Conservation (phyloP, 2,329 filamentous ascomycete species). For the Aspergillus sp. region DNA sequence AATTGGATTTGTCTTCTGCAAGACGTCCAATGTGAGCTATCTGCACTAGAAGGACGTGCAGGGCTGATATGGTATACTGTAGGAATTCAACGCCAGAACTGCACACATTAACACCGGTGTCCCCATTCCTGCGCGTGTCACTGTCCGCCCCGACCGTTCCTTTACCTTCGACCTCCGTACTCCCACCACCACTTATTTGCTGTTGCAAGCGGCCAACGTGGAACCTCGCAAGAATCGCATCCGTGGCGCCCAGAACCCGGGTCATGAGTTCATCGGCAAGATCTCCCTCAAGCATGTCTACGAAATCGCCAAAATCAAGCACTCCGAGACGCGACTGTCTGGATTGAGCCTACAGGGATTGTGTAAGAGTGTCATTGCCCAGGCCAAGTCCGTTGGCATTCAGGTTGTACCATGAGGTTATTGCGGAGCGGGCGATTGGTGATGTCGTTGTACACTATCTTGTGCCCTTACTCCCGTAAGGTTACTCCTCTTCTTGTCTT, state of each 20-base stretch:
- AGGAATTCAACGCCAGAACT: constrained; percentile 98
- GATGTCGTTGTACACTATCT: constrained; percentile 15
- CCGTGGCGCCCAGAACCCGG: constrained; percentile 72
- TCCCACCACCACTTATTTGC: constrained; percentile 86
- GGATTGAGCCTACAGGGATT: constrained; percentile 70
- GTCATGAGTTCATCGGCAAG: constrained; percentile 75
- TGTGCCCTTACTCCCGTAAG: constrained; percentile 16
- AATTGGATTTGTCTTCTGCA: neutral
- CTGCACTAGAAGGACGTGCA: neutral
- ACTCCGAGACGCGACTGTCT: constrained; percentile 71
- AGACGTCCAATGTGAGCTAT: neutral
- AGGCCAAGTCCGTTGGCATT: constrained; percentile 75
- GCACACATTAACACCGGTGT: constrained; percentile 79
- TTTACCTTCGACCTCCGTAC: constrained; percentile 94
- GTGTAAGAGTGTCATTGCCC: constrained; percentile 72
- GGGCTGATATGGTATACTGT: constrained; percentile 12
- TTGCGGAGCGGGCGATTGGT: constrained; percentile 4
- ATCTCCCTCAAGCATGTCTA: constrained; percentile 94
- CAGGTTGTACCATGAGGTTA: constrained; percentile 62
- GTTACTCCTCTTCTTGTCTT: constrained; percentile 15
- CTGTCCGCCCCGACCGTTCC: constrained; percentile 86
- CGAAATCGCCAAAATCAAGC: constrained; percentile 97
- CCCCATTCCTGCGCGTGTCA: constrained; percentile 87
- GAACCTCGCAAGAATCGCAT: constrained; percentile 71
- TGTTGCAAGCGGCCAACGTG: constrained; percentile 80